phyloP scores from a whole-genome alignment of 352 stramenopile species.

The Globisporangium ultimum region DNA sequence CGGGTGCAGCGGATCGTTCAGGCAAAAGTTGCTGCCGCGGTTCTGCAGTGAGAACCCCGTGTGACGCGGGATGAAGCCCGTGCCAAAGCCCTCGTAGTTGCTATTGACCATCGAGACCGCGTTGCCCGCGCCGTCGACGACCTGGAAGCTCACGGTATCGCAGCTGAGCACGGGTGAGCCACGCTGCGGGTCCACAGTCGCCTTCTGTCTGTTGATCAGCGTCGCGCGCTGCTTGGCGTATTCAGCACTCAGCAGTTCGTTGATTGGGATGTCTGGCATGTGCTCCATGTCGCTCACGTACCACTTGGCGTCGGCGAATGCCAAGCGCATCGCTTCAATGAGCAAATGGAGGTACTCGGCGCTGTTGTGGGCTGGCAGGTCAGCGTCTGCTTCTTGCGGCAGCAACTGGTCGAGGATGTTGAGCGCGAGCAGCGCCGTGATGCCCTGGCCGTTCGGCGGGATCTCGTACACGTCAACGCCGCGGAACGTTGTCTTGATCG shows the following conservation, averaged over 20 bases:
- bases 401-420: constrained; percentile 85
- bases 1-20: constrained; percentile 82
- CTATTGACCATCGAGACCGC: constrained; percentile 98
- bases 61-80: constrained; percentile 89
- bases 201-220: constrained; percentile 37
- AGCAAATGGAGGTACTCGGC: constrained; percentile 86
- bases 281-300: constrained; percentile 82
- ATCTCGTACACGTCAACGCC: constrained; percentile 92
- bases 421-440: constrained; percentile 93
- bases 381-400: constrained; percentile 22
- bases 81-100: constrained; percentile 97
- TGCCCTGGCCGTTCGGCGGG: constrained; percentile 95
- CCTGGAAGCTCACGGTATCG: constrained; percentile 95
- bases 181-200: constrained; percentile 48
- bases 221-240: constrained; percentile 63
- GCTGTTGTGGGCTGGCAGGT: constrained; percentile 38
- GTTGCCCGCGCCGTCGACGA: constrained; percentile 94
- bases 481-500: constrained; percentile 87
- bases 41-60: constrained; percentile 98
- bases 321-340: constrained; percentile 92
- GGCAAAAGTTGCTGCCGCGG: constrained; percentile 92
- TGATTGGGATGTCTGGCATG: constrained; percentile 41
- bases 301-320: constrained; percentile 91
- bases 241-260: constrained; percentile 72
- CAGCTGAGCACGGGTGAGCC: constrained; percentile 65